Conservation (phyloP, 169 alveolate species). For the Eimeria sp. region DNA sequence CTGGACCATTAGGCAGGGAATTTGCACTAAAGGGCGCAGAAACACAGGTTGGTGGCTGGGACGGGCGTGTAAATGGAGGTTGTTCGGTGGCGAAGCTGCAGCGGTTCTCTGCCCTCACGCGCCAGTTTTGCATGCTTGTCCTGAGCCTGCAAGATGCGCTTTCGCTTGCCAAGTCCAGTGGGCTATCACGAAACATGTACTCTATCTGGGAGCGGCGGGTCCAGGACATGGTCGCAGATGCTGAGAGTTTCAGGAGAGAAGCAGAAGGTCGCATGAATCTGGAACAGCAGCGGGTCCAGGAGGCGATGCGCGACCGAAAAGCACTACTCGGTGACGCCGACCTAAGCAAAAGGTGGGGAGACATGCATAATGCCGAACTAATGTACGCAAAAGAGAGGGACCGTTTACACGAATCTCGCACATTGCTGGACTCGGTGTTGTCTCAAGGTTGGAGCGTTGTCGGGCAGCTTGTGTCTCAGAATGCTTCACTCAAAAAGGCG, state of each 20-base stretch:
- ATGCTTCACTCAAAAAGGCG: constrained; percentile 66
- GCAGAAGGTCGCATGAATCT: constrained; percentile 71
- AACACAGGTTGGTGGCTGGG: not conserved
- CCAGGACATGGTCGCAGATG: constrained; percentile 63
- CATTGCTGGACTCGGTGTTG: constrained; percentile 71
- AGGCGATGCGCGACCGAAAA: constrained; percentile 65
- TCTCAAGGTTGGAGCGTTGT: constrained; percentile 73
- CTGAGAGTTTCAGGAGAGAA: constrained; percentile 74
- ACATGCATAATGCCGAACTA: constrained; percentile 69
- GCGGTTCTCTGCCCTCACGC: constrained; percentile 73
- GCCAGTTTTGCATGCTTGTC: constrained; percentile 70
- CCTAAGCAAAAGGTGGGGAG: constrained; percentile 57
- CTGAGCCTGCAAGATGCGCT: constrained; percentile 57
- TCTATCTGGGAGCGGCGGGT: constrained; percentile 52
- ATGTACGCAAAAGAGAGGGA: constrained; percentile 75
- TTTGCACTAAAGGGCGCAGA: not conserved
- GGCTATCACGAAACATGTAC: constrained; percentile 28
- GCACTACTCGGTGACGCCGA: constrained; percentile 46
- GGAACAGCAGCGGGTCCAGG: constrained; percentile 70
- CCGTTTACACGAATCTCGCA: constrained; percentile 64
- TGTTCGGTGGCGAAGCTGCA: constrained; percentile 59
- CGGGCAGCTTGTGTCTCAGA: constrained; percentile 75
- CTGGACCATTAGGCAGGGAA: constrained; percentile 12
- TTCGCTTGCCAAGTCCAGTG: constrained; percentile 1
- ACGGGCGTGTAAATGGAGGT: not conserved